phyloP scores from a whole-genome alignment of 2,329 filamentous ascomycete genomes.

The Cordyceps fumosorosea region DNA sequence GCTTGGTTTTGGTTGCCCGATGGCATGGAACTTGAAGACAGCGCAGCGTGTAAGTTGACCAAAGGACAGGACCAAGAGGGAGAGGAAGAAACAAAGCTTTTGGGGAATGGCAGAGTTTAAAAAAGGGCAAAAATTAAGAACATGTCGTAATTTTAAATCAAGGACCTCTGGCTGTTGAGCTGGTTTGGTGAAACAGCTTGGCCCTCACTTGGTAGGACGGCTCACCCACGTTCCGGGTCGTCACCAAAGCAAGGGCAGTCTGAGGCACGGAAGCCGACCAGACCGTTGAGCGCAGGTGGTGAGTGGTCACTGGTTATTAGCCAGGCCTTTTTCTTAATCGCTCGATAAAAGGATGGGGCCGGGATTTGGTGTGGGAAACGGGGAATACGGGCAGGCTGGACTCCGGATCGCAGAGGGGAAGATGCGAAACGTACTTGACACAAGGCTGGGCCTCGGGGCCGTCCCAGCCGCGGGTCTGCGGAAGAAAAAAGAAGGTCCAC shows the following conservation, averaged over 20 bases:
- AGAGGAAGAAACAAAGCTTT: not conserved
- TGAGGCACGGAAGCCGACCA: not conserved
- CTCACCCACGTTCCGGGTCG: not conserved
- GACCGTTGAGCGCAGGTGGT: not conserved
- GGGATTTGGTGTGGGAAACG: not conserved
- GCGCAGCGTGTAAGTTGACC: not conserved
- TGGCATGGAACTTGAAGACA: not conserved
- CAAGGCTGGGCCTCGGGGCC: not conserved
- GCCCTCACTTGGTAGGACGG: constrained; percentile 1
- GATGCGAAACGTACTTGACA: not conserved
- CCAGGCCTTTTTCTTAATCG: no score
- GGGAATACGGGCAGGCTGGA: not conserved
- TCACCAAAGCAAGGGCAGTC: not conserved
- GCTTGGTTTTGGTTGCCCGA: not conserved
- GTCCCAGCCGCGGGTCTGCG: not conserved
- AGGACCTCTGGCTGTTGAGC: not conserved
- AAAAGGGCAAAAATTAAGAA: not conserved
- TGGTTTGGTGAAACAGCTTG: constrained; percentile 10
- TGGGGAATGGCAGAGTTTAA: not conserved
- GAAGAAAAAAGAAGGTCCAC: not conserved
- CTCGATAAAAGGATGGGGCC: not conserved
- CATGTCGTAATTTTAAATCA: not conserved
- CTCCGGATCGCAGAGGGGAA: not conserved
- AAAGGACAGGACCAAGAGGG: not conserved
- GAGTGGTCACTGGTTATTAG: not conserved